These are phyloP conservation scores for Aspergillus steynii DNA, from an alignment of 495 filamentous ascomycete species.

Conservation along the genomic window DNA sequence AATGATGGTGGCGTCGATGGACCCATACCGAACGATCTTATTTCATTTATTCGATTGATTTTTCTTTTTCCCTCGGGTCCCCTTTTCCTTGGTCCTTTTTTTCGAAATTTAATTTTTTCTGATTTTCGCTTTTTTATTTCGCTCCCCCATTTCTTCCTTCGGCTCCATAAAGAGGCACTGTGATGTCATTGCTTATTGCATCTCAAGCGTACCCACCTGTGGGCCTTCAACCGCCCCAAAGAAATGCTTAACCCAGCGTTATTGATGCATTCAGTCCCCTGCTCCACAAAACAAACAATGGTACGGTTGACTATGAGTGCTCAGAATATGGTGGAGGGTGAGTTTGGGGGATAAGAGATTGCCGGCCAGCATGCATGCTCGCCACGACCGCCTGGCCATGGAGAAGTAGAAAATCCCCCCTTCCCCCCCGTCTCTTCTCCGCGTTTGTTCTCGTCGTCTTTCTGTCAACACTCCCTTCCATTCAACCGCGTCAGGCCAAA, in stretches of 20 bases:
- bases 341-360: constrained; percentile 13
- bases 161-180: constrained; percentile 1
- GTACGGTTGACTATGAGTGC: constrained; percentile 21
- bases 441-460: constrained; percentile 13
- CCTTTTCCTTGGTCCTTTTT: background rate
- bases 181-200: constrained; percentile 15
- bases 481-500: constrained; percentile 5
- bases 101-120: constrained; percentile 3
- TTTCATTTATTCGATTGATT: background rate
- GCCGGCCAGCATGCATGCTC: constrained; percentile 9
- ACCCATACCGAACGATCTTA: background rate
- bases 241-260: constrained; percentile 35
- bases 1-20: background rate
- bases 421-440: constrained; percentile 19
- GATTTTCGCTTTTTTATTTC: constrained; percentile 1
- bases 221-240: constrained; percentile 12
- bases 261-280: constrained; percentile 33
- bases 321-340: constrained; percentile 15
- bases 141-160: constrained; percentile 2
- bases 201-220: constrained; percentile 4
- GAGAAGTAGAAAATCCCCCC: constrained; percentile 28
- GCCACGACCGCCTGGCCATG: constrained; percentile 5
- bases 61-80: background rate
- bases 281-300: constrained; percentile 19
- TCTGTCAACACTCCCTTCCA: constrained; percentile 14